phyloP scores from a whole-genome alignment of 148 eudicot species.

The Polygonum maritimum region DNA sequence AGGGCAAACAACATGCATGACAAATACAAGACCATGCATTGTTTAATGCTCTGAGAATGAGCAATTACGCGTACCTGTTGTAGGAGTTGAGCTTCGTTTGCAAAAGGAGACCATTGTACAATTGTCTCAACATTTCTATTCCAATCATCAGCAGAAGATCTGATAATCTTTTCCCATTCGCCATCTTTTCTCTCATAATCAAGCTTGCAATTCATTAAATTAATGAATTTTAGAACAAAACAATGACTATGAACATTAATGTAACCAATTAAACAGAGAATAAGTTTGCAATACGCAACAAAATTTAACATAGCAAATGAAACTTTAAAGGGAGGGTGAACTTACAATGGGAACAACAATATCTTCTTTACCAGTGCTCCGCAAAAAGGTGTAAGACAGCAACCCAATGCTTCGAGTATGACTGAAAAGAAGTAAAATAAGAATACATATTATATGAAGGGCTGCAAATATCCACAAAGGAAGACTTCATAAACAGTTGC shows the following conservation, averaged over 20 bases:
- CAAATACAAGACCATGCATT: not conserved
- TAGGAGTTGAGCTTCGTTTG: constrained; percentile 74
- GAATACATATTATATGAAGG: not conserved
- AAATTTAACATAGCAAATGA: not conserved
- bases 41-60: not conserved
- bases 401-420: constrained; percentile 72
- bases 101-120: constrained; percentile 87
- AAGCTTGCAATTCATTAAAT: constrained; percentile 36
- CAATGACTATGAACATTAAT: not conserved
- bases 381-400: constrained; percentile 85
- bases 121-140: constrained; percentile 55
- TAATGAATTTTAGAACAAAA: not conserved
- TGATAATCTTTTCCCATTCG: constrained; percentile 49
- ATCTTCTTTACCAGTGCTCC: constrained; percentile 88
- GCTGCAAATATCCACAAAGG: not conserved
- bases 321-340: constrained; percentile 1
- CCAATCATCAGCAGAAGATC: constrained; percentile 58
- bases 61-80: constrained; percentile 46
- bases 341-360: constrained; percentile 96
- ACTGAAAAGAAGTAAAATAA: constrained; percentile 21
- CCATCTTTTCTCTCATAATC: constrained; percentile 54
- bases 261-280: not conserved
- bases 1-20: not conserved
- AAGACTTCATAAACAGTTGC: not conserved
- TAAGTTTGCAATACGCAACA: not conserved